Percentiles rank a stretch among this genome's conserved stretches.
phyloP scores from a whole-genome alignment of 2,329 filamentous ascomycete genomes.

The Paramyrothecium sp. region DNA sequence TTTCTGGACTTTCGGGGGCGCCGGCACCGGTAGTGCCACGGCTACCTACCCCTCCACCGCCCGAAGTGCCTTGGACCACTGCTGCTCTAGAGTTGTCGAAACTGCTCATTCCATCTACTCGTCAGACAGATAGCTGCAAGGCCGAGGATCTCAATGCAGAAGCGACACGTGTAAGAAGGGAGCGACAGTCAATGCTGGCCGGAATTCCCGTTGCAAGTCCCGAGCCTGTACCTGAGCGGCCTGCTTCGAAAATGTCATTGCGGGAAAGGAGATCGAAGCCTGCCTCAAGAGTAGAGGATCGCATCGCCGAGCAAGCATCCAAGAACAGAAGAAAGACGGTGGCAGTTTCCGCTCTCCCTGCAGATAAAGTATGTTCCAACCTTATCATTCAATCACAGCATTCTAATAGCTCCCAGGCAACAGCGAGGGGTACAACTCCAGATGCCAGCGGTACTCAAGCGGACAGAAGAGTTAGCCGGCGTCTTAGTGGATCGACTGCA shows the following conservation, averaged over 20 bases:
- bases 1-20: conserved; percentile 50
- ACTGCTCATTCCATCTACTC: conserved; percentile 72
- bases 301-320: conserved; percentile 16
- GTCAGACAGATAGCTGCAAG: conserved; percentile 73
- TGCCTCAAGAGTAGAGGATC: conserved; percentile 52
- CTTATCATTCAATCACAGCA: neutral
- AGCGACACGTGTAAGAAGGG: conserved; percentile 60
- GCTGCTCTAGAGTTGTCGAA: conserved; percentile 83
- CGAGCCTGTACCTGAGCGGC: conserved; percentile 31
- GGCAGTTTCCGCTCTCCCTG: conserved; percentile 37
- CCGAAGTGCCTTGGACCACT: conserved; percentile 81
- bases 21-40: conserved; percentile 29
- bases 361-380: conserved; percentile 24
- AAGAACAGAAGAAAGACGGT: conserved; percentile 62
- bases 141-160: conserved; percentile 77
- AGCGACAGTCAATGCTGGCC: conserved; percentile 56
- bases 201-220: conserved; percentile 24
- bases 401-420: conserved; percentile 22
- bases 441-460: conserved; percentile 20
- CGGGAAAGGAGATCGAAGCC: conserved; percentile 66
- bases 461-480: conserved; percentile 37
- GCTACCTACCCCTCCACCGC: conserved; percentile 65
- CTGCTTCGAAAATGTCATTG: conserved; percentile 67
- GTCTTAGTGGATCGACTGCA: conserved; percentile 48
- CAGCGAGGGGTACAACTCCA: conserved; percentile 28